These are phyloP conservation scores for Picochlorum sp. DNA, from an alignment of 139 green algal genomes.

Conservation along the genomic window DNA sequence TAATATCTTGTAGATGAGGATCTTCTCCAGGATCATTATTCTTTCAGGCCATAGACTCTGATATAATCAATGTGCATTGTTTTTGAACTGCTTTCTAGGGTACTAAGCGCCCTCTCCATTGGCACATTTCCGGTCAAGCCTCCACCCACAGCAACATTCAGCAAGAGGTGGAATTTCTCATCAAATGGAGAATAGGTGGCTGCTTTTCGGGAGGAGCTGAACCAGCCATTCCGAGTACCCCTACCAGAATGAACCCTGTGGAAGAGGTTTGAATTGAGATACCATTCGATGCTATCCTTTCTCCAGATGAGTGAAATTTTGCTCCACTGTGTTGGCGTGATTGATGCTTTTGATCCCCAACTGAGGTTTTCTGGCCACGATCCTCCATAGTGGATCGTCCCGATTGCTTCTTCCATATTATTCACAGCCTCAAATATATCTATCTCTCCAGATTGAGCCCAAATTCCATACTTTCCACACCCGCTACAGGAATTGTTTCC, in stretches of 20 bases:
- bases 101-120: neutral
- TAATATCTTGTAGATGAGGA: too few species aligned
- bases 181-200: conserved; percentile 15
- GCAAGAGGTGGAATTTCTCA: conserved; percentile 14
- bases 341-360: neutral
- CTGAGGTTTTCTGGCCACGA: conserved; percentile 12
- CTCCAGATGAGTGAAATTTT: conserved; percentile 9
- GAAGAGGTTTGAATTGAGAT: neutral
- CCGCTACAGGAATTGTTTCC: neutral
- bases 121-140: conserved; percentile 15
- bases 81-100: neutral
- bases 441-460: conserved; percentile 18
- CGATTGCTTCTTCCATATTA: neutral
- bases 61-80: conserved; percentile 10
- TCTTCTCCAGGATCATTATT: neutral
- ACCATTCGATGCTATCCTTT: conserved; percentile 8
- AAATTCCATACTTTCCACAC: conserved; percentile 15
- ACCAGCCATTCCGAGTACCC: conserved; percentile 7
- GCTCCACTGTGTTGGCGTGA: neutral
- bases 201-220: neutral
- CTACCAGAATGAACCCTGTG: neutral
- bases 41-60: conserved; percentile 3
- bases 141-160: conserved; percentile 24
- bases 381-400: conserved; percentile 15
- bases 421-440: conserved; percentile 14